Conservation (phyloP, 2,329 filamentous ascomycete genomes). For the Colletotrichum spinosum region DNA sequence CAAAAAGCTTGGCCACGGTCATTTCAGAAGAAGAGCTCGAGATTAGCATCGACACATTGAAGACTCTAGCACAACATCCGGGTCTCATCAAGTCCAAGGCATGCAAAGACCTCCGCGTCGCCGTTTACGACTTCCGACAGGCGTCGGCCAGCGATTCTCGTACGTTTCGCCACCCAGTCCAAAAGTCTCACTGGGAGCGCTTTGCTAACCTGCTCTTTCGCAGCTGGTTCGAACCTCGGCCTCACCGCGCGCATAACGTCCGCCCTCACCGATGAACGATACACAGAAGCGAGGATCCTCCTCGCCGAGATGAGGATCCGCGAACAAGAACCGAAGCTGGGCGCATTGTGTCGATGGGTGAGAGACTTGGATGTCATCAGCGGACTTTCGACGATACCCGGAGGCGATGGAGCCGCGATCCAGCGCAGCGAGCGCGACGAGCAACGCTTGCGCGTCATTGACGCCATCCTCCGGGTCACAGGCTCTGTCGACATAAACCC, state of each 20-base stretch:
- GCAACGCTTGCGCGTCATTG: conserved; percentile 70
- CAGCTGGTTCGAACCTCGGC: conserved; percentile 60
- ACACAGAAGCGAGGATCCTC: conserved; percentile 72
- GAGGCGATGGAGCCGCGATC: conserved; percentile 46
- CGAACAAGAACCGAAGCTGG: conserved; percentile 73
- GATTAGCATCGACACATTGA: conserved; percentile 73
- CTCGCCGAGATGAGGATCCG: conserved; percentile 78
- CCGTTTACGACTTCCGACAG: conserved; percentile 77
- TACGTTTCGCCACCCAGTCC: conserved; percentile 39
- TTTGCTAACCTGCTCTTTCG: not conserved
- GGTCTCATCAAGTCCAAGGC: conserved; percentile 74
- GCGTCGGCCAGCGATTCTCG: conserved; percentile 73
- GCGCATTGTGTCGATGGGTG: conserved; percentile 78
- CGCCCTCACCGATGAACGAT: conserved; percentile 73
- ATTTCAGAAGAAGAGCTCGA: conserved; percentile 75
- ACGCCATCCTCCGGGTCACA: conserved; percentile 72
- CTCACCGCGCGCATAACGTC: conserved; percentile 72
- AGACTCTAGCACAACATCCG: conserved; percentile 68
- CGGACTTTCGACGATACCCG: conserved; percentile 68
- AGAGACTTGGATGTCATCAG: conserved; percentile 77
- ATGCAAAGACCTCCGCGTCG: conserved; percentile 74
- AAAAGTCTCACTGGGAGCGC: not conserved
- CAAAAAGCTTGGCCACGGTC: conserved; percentile 64
- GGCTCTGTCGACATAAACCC: conserved; percentile 68
- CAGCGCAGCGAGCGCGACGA: conserved; percentile 59